Evolutionary conservation across 2,329 filamentous ascomycete species (phyloP).

Genomic region (Sordariomycetes sp.): DNA sequence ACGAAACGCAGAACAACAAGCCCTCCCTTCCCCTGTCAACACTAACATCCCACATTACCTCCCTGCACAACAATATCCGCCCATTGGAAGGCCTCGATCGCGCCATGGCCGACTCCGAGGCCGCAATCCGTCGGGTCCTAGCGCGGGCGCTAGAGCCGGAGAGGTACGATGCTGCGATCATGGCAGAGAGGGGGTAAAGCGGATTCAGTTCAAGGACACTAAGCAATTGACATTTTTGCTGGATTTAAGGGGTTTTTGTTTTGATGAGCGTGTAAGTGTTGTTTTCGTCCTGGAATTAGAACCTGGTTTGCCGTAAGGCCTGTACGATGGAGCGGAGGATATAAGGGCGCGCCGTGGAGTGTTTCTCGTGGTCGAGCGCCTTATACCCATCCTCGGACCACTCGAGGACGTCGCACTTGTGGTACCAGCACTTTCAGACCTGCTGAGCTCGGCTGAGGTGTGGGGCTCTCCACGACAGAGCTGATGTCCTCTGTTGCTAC

Average conservation of each 20-base stretch:
- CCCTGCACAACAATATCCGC: conserved; percentile 36
- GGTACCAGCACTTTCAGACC: no score
- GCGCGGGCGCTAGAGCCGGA: conserved; percentile 28
- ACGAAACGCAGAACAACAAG: conserved; percentile 16
- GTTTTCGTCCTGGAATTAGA: no score
- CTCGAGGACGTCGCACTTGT: no score
- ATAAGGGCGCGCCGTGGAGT: no score
- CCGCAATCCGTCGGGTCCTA: conserved; percentile 34
- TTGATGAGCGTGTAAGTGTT: neutral
- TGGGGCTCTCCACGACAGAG: no score
- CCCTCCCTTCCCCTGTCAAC: neutral
- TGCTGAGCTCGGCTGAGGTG: no score
- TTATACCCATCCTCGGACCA: no score
- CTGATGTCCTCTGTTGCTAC: no score
- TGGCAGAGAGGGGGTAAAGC: conserved; percentile 19
- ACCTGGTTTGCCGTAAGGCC: no score
- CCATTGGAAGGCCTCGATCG: conserved; percentile 39
- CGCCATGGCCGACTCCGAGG: conserved; percentile 31
- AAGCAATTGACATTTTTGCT: neutral
- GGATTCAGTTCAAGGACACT: neutral
- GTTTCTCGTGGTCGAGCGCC: no score
- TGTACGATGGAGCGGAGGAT: no score
- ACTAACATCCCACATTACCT: conserved; percentile 32
- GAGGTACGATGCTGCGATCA: conserved; percentile 32
- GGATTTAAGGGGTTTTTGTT: neutral